These are phyloP conservation scores for Globisporangium heterothallicum DNA, from an alignment of 352 stramenopile genomes.

Conservation along the genomic window DNA sequence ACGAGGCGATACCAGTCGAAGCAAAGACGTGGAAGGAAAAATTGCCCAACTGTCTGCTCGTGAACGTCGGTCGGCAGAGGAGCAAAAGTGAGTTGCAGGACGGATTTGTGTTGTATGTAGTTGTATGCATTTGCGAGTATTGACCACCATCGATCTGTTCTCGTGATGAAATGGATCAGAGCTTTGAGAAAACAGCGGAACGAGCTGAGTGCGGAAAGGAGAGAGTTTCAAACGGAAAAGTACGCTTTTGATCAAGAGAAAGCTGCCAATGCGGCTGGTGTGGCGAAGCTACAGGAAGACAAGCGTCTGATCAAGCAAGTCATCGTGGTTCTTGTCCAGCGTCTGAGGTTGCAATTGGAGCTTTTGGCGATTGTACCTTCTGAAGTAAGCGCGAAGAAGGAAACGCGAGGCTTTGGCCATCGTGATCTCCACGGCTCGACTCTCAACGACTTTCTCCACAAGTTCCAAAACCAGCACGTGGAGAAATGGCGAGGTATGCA, in stretches of 20 bases:
- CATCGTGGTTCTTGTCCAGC: slow-evolving; percentile 36
- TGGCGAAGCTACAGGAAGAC: slow-evolving; percentile 26
- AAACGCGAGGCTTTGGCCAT: not conserved
- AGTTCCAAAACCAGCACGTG: slow-evolving; percentile 23
- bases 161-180: slow-evolving; percentile 8
- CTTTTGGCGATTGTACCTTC: slow-evolving; percentile 32
- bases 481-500: slow-evolving; percentile 40
- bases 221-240: slow-evolving; percentile 25
- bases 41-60: slow-evolving; percentile 20
- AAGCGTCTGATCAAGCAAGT: slow-evolving; percentile 39
- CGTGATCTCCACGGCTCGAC: slow-evolving; percentile 3
- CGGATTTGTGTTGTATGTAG: no score
- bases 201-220: slow-evolving; percentile 23
- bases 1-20: slow-evolving; percentile 16
- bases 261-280: not conserved
- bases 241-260: slow-evolving; percentile 16
- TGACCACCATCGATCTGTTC: not conserved
- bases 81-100: slow-evolving; percentile 54
- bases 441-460: slow-evolving; percentile 20
- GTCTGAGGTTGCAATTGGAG: slow-evolving; percentile 38
- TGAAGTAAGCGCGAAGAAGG: not conserved
- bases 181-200: slow-evolving; percentile 38
- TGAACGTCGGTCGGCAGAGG: slow-evolving; percentile 32
- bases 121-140: no score
- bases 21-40: slow-evolving; percentile 38